Evolutionary conservation across 352 stramenopile species (phyloP).

Genomic region (Globisporangium abappressorium): DNA sequence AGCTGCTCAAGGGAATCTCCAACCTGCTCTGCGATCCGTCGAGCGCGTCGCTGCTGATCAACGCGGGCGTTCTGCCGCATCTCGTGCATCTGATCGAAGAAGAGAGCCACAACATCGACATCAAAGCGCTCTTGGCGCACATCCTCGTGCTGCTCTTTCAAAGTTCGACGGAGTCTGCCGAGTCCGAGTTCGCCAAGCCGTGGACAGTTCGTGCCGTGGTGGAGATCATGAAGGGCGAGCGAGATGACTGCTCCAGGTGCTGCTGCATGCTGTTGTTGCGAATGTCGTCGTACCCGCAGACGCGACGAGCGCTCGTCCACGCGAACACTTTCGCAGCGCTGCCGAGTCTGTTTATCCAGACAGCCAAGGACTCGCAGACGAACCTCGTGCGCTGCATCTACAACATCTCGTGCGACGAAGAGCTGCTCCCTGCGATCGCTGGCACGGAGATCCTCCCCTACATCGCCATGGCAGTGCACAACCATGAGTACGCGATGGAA

Average conservation of each 20-base stretch:
- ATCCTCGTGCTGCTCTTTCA: conserved; percentile 34
- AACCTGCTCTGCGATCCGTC: conserved; percentile 48
- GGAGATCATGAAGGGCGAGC: conserved; percentile 18
- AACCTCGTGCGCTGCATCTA: conserved; percentile 58
- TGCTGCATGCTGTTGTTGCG: conserved; percentile 58
- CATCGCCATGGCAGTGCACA: conserved; percentile 22
- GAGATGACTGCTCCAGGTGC: conserved; percentile 34
- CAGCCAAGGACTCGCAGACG: conserved; percentile 28
- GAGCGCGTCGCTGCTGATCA: conserved; percentile 24
- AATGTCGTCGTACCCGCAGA: conserved; percentile 44
- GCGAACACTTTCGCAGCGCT: conserved; percentile 19
- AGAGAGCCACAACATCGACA: conserved; percentile 17
- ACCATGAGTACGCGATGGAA: conserved; percentile 21
- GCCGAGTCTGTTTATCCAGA: conserved; percentile 32
- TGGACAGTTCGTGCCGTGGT: conserved; percentile 21
- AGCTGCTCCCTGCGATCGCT: conserved; percentile 27
- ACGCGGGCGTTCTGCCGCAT: conserved; percentile 25
- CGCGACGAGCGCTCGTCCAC: conserved; percentile 24
- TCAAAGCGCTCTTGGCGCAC: conserved; percentile 22
- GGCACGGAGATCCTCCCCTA: conserved; percentile 21
- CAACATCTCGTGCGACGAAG: conserved; percentile 50
- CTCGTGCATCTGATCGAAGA: conserved; percentile 30
- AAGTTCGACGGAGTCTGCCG: conserved; percentile 22
- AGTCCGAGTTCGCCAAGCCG: conserved; percentile 31
- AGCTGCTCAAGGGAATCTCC: conserved; percentile 43